Evolutionary conservation across 768 basidiomycete genomes (phyloP), one percentile per base, ranked within the genome.

Genomic region (Leccinum incarnatum): DNA sequence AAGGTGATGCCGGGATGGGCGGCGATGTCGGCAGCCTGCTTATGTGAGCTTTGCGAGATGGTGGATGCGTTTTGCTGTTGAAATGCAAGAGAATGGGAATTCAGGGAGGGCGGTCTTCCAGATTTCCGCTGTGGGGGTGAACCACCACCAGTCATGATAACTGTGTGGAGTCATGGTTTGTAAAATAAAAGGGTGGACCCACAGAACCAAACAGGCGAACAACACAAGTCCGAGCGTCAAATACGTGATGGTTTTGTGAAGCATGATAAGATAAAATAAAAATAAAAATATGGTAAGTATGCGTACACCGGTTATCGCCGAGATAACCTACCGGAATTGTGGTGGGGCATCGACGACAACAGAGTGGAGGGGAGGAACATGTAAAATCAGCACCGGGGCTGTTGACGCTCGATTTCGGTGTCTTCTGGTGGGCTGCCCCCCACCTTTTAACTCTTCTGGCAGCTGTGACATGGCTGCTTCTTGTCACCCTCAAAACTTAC

Each of bases 201-300:
- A 73, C 72, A 73, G 42, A 48, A 47, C 72, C 72, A 73, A 73
- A 73, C 63, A 73, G 21, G 50, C 47, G 57, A 48, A 67, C 69
- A 73, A 69, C 65, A 67, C 59, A 52, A 40, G 32, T 55, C 12
- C 46, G 48, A 40, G 36, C 62, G 53, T 42, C 32, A 42, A 57
- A 57, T 50, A 59, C 59, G 62, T 59, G 59, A 61, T 51, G 4
- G 1, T 40, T 45, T 5, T 45, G 3, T 25, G 47, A 50, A 40
- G n/a, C 42, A 29, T 29, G 66, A 72, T 67, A 67, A 67, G 64
- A 71, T 69, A 69, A 67, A 49, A 51, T 42, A 42, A 42, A 47
- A 17, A 47, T 21, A 25, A 36, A 58, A 36, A 7, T 58, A 37
- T 37, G 30, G 55, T 70, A 65, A 70, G 69, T 55, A 53, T 21